These are phyloP conservation scores for Lentinula guzmanii DNA, from an alignment of 768 basidiomycete genomes.

Conservation along the genomic window DNA sequence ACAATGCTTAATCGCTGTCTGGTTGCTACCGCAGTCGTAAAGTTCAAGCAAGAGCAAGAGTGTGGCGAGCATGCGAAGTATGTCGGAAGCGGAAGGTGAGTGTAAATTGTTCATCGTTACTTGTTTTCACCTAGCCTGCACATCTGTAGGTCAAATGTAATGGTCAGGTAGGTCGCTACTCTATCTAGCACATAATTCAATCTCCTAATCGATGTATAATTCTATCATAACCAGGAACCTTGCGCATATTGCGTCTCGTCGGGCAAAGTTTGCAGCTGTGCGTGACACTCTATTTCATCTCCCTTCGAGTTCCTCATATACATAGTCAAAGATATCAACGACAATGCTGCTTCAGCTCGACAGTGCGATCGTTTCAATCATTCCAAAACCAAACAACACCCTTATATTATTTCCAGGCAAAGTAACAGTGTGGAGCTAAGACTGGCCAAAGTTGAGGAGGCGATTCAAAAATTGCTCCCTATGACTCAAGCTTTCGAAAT, in stretches of 20 bases:
- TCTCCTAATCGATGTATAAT: not conserved
- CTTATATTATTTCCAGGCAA: slow-evolving; percentile 3
- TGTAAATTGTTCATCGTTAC: not conserved
- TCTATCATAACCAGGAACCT: slow-evolving; percentile 8
- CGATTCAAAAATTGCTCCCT: slow-evolving; percentile 9
- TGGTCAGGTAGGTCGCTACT: slow-evolving; percentile 7
- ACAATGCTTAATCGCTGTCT: not conserved
- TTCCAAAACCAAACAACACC: not conserved
- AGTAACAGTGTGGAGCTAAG: slow-evolving; percentile 11
- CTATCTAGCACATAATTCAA: too few relatives aligned
- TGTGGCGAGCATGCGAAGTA: slow-evolving; percentile 15
- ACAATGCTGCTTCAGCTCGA: slow-evolving; percentile 13
- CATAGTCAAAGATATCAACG: slow-evolving; percentile 14
- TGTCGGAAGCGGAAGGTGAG: slow-evolving; percentile 13
- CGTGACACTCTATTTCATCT: not conserved
- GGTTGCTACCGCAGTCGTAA: slow-evolving; percentile 1
- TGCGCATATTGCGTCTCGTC: slow-evolving; percentile 15
- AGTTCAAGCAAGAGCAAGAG: slow-evolving; percentile 9
- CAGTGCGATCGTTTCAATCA: slow-evolving; percentile 9
- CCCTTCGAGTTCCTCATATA: not conserved
- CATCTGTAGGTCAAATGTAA: slow-evolving; percentile 13
- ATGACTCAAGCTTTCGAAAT: slow-evolving; percentile 14
- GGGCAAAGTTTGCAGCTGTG: slow-evolving; percentile 14
- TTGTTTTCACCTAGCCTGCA: not conserved
- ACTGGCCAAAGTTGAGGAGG: slow-evolving; percentile 13